A percentile compares a stretch with the other conserved stretches of the same genome.
These are phyloP conservation scores for Claviceps fusiformis DNA, from an alignment of 2,329 filamentous ascomycete genomes.

Conservation along the genomic window DNA sequence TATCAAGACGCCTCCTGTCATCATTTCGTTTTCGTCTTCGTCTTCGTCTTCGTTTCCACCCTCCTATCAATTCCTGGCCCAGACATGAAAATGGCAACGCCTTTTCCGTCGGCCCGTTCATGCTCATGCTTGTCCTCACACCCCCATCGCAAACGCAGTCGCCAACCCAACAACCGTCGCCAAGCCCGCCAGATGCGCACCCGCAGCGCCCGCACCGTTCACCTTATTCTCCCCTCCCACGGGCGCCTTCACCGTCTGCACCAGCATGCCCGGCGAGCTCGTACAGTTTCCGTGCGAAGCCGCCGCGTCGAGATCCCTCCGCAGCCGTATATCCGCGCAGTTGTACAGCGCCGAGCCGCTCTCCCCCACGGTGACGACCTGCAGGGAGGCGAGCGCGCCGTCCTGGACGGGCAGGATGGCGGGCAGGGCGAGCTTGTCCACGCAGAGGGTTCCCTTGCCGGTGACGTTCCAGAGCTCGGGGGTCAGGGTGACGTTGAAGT, in stretches of 20 bases:
- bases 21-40: no score
- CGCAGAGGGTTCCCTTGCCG: constrained; percentile 51
- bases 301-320: constrained; percentile 25
- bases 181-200: constrained; percentile 17
- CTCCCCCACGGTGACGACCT: constrained; percentile 52
- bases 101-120: no score
- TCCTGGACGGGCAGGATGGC: constrained; percentile 22
- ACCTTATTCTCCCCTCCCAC: background rate
- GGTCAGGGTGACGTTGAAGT: constrained; percentile 57
- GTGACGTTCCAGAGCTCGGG: constrained; percentile 44
- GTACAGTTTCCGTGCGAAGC: constrained; percentile 25
- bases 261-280: constrained; percentile 28
- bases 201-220: constrained; percentile 11
- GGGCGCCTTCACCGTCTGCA: constrained; percentile 17
- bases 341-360: constrained; percentile 52
- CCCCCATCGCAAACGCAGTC: constrained; percentile 22
- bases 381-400: constrained; percentile 51
- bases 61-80: no score
- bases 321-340: constrained; percentile 63
- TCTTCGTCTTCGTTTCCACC: no score
- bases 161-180: constrained; percentile 24
- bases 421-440: constrained; percentile 45
- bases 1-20: no score
- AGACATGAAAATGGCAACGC: no score
- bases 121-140: constrained; percentile 11